Evolutionary conservation across 1,284 basidiomycete genomes (phyloP).

Genomic region (Ganoderma leucocontextum): DNA sequence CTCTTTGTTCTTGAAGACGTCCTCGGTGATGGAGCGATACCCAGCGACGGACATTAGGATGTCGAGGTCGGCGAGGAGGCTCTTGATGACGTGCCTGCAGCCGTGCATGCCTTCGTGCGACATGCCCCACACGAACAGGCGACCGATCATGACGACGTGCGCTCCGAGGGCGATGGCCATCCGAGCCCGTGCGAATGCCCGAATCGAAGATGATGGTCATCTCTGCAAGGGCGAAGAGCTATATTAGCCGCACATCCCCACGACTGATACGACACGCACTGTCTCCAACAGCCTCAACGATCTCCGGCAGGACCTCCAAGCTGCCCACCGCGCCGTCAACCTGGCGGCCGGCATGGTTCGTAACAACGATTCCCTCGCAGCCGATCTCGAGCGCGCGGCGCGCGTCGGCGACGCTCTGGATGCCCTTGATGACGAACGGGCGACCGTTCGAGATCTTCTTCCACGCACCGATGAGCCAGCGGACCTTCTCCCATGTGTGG

Average conservation of each 20-base stretch:
- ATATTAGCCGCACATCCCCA: neutral
- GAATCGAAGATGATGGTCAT: conserved; percentile 71
- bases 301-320: conserved; percentile 61
- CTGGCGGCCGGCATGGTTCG: conserved; percentile 69
- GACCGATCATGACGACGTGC: conserved; percentile 54
- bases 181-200: conserved; percentile 61
- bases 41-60: conserved; percentile 62
- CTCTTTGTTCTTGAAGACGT: conserved; percentile 47
- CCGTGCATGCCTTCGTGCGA: conserved; percentile 56
- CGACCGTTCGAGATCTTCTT: conserved; percentile 55
- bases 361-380: conserved; percentile 66
- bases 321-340: conserved; percentile 66
- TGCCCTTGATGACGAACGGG: conserved; percentile 67
- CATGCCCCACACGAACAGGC: conserved; percentile 61
- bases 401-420: conserved; percentile 59
- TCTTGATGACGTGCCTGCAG: conserved; percentile 65
- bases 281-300: conserved; percentile 58
- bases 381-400: conserved; percentile 57
- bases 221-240: conserved; percentile 42
- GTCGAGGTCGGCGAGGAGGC: conserved; percentile 68
- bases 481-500: conserved; percentile 65
- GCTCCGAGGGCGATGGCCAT: conserved; percentile 60
- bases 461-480: conserved; percentile 55
- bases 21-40: conserved; percentile 49
- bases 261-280: conserved; percentile 42